Evolutionary conservation across 805 yeast species (phyloP), one percentile per base, ranked within the genome.

Genomic region (Blastobotrys peoriensis): DNA sequence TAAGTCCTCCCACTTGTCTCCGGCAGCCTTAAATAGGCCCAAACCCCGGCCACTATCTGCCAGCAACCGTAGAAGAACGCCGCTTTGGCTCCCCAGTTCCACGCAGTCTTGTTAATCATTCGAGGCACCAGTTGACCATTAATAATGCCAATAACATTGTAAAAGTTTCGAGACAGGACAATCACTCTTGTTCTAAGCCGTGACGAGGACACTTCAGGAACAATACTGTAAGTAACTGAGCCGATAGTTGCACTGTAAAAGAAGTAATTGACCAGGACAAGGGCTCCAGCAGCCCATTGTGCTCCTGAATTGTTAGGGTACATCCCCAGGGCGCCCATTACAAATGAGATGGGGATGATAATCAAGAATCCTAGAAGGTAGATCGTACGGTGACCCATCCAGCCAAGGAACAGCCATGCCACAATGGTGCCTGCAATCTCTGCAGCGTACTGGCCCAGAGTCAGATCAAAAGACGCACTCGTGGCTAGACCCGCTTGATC

Each of bases 1-100:
- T 66, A 75, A 0, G 81, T 74, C 60, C 76, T 68, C 39, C 69
- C 70, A 49, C 67, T 66, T 25, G 80, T 73, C 56, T 78, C 83
- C 9, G 83, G 82, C 44, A 75, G 62, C 39, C 70, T 71, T 55
- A 73, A 68, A 58, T 63, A 69, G 35, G 67, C 61, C 74, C 75
- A 73, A 37, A 60, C 49, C 6, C 69, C 17, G 15, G 62, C 53
- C 5, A 56, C 4, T 4, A 60, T 35, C 17, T 61, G 56, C 16
- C 55, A 53, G 1, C 66, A 74, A 38, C 67, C 67, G 66, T 73
- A 64, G 43, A 72, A 61, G 51, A 70, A 70, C 3, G 67, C 75
- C 16, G 75, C 69, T 50, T 73, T 72, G 20, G 72, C 73, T 28
- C 68, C 69, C 67, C 68, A 62, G 48, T 73, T 64, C 48, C 69